These are phyloP conservation scores for Aspergillus flavus DNA, from an alignment of 2,329 filamentous ascomycete species.

Conservation along the genomic window DNA sequence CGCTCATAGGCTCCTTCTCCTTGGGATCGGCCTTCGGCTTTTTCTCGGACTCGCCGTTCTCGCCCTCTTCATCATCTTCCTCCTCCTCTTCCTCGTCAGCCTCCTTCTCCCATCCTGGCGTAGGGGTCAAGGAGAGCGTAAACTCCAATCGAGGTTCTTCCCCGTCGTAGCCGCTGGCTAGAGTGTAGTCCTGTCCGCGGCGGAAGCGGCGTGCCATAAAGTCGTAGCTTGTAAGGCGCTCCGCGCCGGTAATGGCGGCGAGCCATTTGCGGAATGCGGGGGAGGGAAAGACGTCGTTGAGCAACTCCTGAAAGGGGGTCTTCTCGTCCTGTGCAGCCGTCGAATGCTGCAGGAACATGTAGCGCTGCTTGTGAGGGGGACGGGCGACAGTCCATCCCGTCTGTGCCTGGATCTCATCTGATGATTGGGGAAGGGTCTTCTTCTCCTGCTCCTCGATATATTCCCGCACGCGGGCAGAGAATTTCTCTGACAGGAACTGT, in stretches of 20 bases:
- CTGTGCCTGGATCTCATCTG: constrained; percentile 59
- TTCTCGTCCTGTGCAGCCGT: constrained; percentile 35
- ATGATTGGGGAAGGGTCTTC: constrained; percentile 45
- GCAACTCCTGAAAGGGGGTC: constrained; percentile 69
- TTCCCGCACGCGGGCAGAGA: constrained; percentile 68
- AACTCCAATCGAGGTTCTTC: constrained; percentile 78
- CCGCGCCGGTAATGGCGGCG: constrained; percentile 74
- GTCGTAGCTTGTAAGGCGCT: constrained; percentile 68
- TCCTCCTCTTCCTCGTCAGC: constrained; percentile 57
- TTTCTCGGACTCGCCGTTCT: constrained; percentile 47
- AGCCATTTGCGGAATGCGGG: constrained; percentile 88
- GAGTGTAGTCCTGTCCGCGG: constrained; percentile 83
- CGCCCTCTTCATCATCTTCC: constrained; percentile 43
- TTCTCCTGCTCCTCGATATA: constrained; percentile 71
- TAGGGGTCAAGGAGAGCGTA: constrained; percentile 84
- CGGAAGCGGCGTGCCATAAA: constrained; percentile 86
- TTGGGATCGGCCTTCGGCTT: constrained; percentile 32
- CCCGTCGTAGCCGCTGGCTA: constrained; percentile 79
- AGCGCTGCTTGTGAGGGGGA: constrained; percentile 95
- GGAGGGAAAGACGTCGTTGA: constrained; percentile 82
- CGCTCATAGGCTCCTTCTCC: constrained; percentile 31
- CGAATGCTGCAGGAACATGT: constrained; percentile 70
- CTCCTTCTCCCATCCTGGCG: constrained; percentile 78
- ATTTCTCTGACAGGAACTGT: constrained; percentile 76
- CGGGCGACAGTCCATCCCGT: constrained; percentile 74